These are phyloP conservation scores for Venturiaceae sp. DNA, from an alignment of 2,329 filamentous ascomycete species.

Conservation along the genomic window DNA sequence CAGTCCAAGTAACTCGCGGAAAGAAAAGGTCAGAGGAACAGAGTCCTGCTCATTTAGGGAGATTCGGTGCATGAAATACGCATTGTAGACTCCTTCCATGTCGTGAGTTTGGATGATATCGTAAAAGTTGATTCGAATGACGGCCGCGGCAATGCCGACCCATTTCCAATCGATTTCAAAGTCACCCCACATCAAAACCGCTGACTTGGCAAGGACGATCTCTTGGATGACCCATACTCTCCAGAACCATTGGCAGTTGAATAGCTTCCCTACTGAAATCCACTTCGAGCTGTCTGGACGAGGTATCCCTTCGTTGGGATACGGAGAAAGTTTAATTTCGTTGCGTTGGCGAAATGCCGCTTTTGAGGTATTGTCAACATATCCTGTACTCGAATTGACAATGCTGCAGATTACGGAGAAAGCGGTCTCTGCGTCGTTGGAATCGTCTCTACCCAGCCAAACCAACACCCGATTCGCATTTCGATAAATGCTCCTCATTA, in stretches of 20 bases:
- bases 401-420: background rate
- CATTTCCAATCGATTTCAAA: background rate
- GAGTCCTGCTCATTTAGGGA: background rate
- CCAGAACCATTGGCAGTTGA: background rate
- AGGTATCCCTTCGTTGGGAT: background rate
- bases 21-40: background rate
- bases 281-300: background rate
- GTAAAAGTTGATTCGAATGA: background rate
- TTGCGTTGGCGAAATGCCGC: background rate
- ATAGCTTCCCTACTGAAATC: background rate
- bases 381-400: background rate
- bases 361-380: too few species aligned
- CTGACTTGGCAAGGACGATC: background rate
- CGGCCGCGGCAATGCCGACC: background rate
- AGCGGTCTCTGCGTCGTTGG: background rate
- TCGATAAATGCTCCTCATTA: constrained; percentile 8
- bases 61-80: background rate
- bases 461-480: background rate
- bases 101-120: background rate
- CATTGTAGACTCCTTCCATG: background rate
- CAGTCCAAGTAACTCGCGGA: background rate
- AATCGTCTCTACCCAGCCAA: constrained; percentile 5
- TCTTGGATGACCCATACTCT: background rate
- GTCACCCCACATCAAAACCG: background rate
- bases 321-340: background rate